Percentiles rank a stretch among this genome's conserved stretches.
Evolutionary conservation across 371 early-diverging fungal species (phyloP).

Genomic region (Actinomucor elegans): DNA sequence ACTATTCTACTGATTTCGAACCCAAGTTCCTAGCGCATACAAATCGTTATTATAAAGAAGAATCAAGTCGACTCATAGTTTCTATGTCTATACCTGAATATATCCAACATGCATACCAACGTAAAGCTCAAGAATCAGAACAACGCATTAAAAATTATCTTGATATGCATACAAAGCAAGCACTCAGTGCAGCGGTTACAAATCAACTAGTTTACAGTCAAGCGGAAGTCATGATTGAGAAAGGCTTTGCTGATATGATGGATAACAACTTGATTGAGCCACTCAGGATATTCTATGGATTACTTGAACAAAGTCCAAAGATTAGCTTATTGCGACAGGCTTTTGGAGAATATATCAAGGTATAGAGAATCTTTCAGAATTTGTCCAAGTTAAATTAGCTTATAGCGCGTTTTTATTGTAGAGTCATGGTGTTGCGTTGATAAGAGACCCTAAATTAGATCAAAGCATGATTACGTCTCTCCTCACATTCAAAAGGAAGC

Average conservation of each 20-base stretch:
- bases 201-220: conserved; percentile 64
- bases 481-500: conserved; percentile 63
- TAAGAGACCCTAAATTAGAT: conserved; percentile 31
- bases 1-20: conserved; percentile 75
- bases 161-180: conserved; percentile 63
- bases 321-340: conserved; percentile 14
- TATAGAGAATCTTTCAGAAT: background rate
- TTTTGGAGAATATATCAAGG: conserved; percentile 42
- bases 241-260: conserved; percentile 76
- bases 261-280: conserved; percentile 55
- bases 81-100: conserved; percentile 57
- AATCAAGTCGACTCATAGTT: conserved; percentile 56
- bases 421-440: conserved; percentile 24
- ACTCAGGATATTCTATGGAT: conserved; percentile 53
- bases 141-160: conserved; percentile 67
- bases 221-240: conserved; percentile 52
- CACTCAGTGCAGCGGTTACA: conserved; percentile 58
- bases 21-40: conserved; percentile 62
- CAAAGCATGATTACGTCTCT: conserved; percentile 62
- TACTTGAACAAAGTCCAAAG: conserved; percentile 16
- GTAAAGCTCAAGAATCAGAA: conserved; percentile 64
- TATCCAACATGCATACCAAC: conserved; percentile 59
- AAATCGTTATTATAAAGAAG: conserved; percentile 64
- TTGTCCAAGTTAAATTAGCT: no score
- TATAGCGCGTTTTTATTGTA: no score